Conservation (phyloP, 345 rosid species). For the Eucalyptus melliodora region DNA sequence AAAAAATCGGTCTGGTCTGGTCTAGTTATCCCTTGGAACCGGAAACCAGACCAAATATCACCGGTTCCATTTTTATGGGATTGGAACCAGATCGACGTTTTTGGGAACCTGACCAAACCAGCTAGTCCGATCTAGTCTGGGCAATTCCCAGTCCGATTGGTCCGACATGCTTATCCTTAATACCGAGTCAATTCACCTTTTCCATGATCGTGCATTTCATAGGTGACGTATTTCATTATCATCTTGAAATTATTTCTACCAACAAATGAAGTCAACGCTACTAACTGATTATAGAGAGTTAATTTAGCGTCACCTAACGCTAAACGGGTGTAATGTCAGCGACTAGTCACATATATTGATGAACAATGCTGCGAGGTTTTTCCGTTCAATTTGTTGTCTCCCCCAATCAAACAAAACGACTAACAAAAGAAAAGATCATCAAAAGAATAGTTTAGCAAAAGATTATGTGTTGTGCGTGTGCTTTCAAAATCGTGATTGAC, state of each 20-base stretch:
- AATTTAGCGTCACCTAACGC: neutral
- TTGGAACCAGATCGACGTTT: rapidly evolving
- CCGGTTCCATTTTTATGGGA: too few species aligned
- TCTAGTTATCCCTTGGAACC: rapidly evolving
- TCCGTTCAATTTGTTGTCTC: neutral
- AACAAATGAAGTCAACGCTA: neutral
- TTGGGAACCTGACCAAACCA: rapidly evolving
- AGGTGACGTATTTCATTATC: neutral
- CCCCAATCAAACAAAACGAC: neutral
- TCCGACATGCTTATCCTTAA: neutral
- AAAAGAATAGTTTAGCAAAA: neutral
- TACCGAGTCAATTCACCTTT: neutral
- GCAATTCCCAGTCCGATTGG: rapidly evolving
- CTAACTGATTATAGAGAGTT: neutral
- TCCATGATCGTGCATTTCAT: neutral
- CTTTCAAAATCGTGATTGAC: neutral
- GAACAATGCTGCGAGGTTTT: neutral
- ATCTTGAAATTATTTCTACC: neutral
- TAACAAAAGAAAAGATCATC: neutral
- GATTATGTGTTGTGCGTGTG: neutral
- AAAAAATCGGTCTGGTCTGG: rapidly evolving
- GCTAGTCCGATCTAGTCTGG: rapidly evolving
- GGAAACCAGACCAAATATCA: rapidly evolving
- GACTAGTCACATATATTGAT: neutral
- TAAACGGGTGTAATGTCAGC: neutral